A percentile compares a stretch with the other conserved stretches of the same genome.
Conservation (phyloP, 176 grass and related monocot species). For the Zea luxurians region DNA sequence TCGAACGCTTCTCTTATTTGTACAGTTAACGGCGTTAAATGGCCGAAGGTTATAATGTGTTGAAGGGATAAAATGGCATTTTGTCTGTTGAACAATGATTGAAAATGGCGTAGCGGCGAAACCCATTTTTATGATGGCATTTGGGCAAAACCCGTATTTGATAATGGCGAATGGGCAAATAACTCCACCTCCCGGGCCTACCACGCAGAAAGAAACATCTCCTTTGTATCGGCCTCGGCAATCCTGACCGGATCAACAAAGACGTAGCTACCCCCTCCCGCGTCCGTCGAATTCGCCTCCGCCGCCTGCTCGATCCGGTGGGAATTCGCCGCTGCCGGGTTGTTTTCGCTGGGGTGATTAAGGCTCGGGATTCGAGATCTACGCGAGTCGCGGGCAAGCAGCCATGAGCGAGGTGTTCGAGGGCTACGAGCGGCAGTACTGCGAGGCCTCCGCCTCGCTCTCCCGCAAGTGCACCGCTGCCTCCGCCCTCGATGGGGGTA, state of each 20-base stretch:
- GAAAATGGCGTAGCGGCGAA: too few relatives aligned
- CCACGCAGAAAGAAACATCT: slow-evolving; percentile 1
- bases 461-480: slow-evolving; percentile 73
- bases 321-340: neutral
- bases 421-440: slow-evolving; percentile 92
- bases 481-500: slow-evolving; percentile 72
- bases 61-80: too few relatives aligned
- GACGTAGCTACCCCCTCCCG: slow-evolving; percentile 13
- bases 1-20: too few relatives aligned
- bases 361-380: slow-evolving; percentile 7
- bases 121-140: too few relatives aligned
- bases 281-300: neutral
- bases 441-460: slow-evolving; percentile 77
- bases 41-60: too few relatives aligned
- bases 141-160: too few relatives aligned
- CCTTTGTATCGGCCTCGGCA: neutral
- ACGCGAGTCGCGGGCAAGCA: slow-evolving; percentile 17
- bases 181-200: slow-evolving; percentile 6
- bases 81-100: too few relatives aligned
- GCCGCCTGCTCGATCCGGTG: slow-evolving; percentile 28
- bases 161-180: too few relatives aligned
- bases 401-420: slow-evolving; percentile 91
- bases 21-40: too few relatives aligned
- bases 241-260: slow-evolving; percentile 31
- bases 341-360: neutral